A percentile compares a stretch with the other conserved stretches of the same genome.
phyloP scores from a whole-genome alignment of 306 rosid species.

The Quercus robur region DNA sequence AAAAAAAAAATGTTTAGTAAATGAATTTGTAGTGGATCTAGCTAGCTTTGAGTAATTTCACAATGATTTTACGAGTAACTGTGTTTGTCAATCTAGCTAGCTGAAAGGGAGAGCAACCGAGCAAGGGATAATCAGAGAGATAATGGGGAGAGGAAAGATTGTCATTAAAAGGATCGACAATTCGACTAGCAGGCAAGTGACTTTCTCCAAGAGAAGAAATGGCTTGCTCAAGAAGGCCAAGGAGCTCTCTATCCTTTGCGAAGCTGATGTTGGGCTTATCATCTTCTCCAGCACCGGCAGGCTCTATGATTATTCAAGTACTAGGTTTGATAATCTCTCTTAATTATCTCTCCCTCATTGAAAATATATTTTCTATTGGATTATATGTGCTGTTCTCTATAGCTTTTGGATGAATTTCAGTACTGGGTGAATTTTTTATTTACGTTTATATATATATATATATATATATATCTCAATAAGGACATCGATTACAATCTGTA shows the following conservation, averaged over 20 bases:
- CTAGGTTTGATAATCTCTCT: slow-evolving; percentile 31
- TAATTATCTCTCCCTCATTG: not conserved
- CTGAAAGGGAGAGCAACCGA: not conserved
- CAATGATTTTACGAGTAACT: not conserved
- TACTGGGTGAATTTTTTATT: not conserved
- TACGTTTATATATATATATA: not conserved
- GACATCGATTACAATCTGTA: not conserved
- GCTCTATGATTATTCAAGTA: slow-evolving; percentile 42
- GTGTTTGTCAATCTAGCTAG: slow-evolving; percentile 10
- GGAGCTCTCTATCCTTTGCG: slow-evolving; percentile 52
- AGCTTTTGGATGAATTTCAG: not conserved
- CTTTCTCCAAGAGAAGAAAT: slow-evolving; percentile 46
- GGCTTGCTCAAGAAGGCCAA: slow-evolving; percentile 48
- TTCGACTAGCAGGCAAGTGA: slow-evolving; percentile 44
- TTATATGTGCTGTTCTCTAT: not conserved
- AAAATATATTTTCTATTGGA: not conserved
- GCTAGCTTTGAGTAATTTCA: no score
- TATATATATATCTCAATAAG: not conserved
- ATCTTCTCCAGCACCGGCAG: slow-evolving; percentile 48
- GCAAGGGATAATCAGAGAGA: not conserved
- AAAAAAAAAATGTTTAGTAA: no score
- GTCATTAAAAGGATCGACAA: slow-evolving; percentile 46
- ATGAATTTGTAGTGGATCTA: no score
- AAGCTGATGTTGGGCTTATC: slow-evolving; percentile 43
- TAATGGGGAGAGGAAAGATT: slow-evolving; percentile 51